These are phyloP conservation scores for Massarina eburnea DNA, from an alignment of 2,329 filamentous ascomycete genomes.

Conservation along the genomic window DNA sequence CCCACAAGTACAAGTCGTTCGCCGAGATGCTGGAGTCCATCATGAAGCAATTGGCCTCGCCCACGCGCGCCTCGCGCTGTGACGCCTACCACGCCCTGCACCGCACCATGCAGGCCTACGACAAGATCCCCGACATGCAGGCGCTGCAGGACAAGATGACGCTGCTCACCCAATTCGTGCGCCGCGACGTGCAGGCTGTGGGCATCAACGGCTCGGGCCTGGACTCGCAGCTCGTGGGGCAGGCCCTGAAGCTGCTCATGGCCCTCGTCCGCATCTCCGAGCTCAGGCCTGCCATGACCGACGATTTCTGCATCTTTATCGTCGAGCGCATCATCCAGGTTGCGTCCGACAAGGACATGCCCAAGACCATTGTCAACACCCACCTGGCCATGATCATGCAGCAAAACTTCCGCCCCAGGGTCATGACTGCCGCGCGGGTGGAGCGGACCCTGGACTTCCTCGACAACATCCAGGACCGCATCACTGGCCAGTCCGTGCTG, in stretches of 20 bases:
- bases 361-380: slow-evolving; percentile 78
- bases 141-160: slow-evolving; percentile 68
- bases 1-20: slow-evolving; percentile 61
- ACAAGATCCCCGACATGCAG: slow-evolving; percentile 65
- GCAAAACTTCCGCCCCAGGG: slow-evolving; percentile 74
- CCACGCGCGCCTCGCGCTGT: slow-evolving; percentile 70
- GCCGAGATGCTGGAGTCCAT: slow-evolving; percentile 83
- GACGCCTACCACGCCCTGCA: slow-evolving; percentile 86
- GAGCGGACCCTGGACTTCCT: slow-evolving; percentile 71
- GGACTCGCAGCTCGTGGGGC: slow-evolving; percentile 72
- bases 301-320: slow-evolving; percentile 78
- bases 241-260: slow-evolving; percentile 75
- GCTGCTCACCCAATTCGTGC: slow-evolving; percentile 77
- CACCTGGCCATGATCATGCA: slow-evolving; percentile 79
- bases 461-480: slow-evolving; percentile 69
- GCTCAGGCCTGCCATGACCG: slow-evolving; percentile 69
- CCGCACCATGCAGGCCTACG: slow-evolving; percentile 75
- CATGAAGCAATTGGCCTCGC: slow-evolving; percentile 75
- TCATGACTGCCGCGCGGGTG: slow-evolving; percentile 72
- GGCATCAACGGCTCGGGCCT: slow-evolving; percentile 54
- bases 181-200: slow-evolving; percentile 72
- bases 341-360: slow-evolving; percentile 66
- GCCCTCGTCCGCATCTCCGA: slow-evolving; percentile 74
- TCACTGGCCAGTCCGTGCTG: slow-evolving; percentile 79
- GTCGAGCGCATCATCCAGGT: slow-evolving; percentile 77